Evolutionary conservation across 176 grass and related monocot species (phyloP), one percentile per base, ranked within the genome.

Genomic region (Hordeum marinum): DNA sequence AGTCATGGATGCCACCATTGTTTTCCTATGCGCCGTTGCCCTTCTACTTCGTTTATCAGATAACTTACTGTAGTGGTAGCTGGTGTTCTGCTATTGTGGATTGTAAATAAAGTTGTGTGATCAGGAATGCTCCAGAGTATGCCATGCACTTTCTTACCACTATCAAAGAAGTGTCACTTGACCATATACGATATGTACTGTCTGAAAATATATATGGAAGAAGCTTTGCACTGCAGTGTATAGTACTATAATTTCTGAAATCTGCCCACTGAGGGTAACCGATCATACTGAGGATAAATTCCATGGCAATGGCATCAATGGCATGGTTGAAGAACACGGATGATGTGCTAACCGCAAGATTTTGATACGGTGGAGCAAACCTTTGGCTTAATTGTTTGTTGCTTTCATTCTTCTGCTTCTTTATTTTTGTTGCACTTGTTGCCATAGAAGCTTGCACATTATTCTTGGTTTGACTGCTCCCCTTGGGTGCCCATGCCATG

Each of bases 21-120:
- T 93, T 65, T 85, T 71, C 27, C 85, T 93, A 21, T 93, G 91
- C 24, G 31, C 85, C 1, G 11, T 72, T 9, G 64, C 89, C 61
- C 84, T 89, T n/a, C 57, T 87, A n/a, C 70, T 87, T 55, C 80
- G 90, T 18, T 45, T 82, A 34, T 82, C 72, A 72, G 83, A 90
- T 58, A 90, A 65, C 64, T 65, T 90, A 5, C 24, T 86, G 71
- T 59, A 54, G 69, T 57, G 18, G 4, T 90, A 86, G 18, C 20
- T 68, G 21, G 21, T 58, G 24, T 78, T 77, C 31, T 70, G 41
- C 34, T 7, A 25, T 7, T 65, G 14, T 50, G 23, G n/a, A 14
- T 43, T 86, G 78, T 72, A 86, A 71, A 82, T 82, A 85, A 50
- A 76, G 27, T 13, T 32, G 62, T 66, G 26, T 48, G 64, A 66